phyloP scores from a whole-genome alignment of 2,329 filamentous ascomycete genomes.

The Alternaria metachromatica region DNA sequence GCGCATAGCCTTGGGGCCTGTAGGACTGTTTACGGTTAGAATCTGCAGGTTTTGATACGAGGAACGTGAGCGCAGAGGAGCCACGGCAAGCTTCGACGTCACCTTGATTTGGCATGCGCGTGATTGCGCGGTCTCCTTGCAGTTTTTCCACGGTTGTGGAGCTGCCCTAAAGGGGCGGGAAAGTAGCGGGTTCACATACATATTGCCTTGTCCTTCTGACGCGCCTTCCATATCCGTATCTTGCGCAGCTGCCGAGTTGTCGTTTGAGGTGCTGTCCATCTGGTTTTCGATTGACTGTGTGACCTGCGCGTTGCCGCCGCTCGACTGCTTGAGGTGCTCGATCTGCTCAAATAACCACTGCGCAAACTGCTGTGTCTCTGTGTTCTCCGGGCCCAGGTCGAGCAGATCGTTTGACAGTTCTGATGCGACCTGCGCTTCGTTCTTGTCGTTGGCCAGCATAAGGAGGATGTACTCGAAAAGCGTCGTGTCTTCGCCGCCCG shows the following conservation, averaged over 20 bases:
- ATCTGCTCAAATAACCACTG: slow-evolving; percentile 94
- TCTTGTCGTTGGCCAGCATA: slow-evolving; percentile 96
- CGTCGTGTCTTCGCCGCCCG: slow-evolving; percentile 78
- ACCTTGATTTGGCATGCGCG: background rate
- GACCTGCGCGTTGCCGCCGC: slow-evolving; percentile 47
- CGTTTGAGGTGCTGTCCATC: slow-evolving; percentile 30
- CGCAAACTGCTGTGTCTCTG: slow-evolving; percentile 81
- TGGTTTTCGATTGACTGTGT: slow-evolving; percentile 27
- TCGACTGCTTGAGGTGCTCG: slow-evolving; percentile 69
- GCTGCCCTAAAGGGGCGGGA: background rate
- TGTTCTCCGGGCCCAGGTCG: slow-evolving; percentile 80
- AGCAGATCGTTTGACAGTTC: slow-evolving; percentile 91
- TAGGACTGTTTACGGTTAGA: slow-evolving; percentile 71
- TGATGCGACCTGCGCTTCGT: slow-evolving; percentile 83
- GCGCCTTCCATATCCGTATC: slow-evolving; percentile 77
- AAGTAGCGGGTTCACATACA: slow-evolving; percentile 45
- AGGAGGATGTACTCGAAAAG: slow-evolving; percentile 96
- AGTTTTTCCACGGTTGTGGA: background rate
- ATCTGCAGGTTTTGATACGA: background rate
- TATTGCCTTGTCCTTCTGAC: slow-evolving; percentile 51
- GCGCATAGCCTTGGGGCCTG: slow-evolving; percentile 94
- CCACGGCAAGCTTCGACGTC: background rate
- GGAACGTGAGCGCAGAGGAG: background rate
- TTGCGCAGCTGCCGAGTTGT: slow-evolving; percentile 46
- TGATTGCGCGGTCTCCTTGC: background rate